A percentile compares a stretch with the other conserved stretches of the same genome.
Conservation (phyloP, 352 stramenopile species). For the Globisporangium alternatum region DNA sequence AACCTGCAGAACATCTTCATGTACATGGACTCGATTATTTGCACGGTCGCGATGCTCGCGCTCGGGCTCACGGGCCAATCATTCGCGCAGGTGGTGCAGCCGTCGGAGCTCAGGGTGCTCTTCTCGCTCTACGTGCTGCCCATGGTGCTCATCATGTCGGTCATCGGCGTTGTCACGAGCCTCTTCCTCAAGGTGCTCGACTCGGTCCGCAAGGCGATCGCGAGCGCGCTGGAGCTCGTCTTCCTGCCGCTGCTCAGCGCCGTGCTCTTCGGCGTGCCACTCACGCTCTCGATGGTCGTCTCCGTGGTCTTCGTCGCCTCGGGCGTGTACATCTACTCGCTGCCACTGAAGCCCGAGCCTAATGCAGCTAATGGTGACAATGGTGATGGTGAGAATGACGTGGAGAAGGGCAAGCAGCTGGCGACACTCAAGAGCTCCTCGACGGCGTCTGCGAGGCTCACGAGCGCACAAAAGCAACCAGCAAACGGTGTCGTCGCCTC, state of each 20-base stretch:
- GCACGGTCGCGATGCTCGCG: slow-evolving; percentile 60
- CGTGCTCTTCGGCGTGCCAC: slow-evolving; percentile 56
- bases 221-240: slow-evolving; percentile 71
- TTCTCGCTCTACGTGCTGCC: slow-evolving; percentile 74
- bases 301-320: slow-evolving; percentile 68
- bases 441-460: not conserved
- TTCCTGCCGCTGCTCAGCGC: slow-evolving; percentile 61
- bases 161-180: slow-evolving; percentile 78
- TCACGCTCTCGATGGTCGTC: slow-evolving; percentile 52
- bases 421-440: not conserved
- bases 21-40: slow-evolving; percentile 81
- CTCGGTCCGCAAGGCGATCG: slow-evolving; percentile 78
- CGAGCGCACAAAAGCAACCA: not conserved
- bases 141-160: slow-evolving; percentile 85
- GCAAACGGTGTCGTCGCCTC: not conserved
- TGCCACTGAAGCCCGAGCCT: slow-evolving; percentile 36
- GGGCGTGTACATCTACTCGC: slow-evolving; percentile 80
- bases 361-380: not conserved
- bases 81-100: slow-evolving; percentile 49
- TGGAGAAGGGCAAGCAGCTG: slow-evolving; percentile 6
- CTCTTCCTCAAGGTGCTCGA: slow-evolving; percentile 80
- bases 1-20: slow-evolving; percentile 87
- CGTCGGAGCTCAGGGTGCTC: slow-evolving; percentile 46
- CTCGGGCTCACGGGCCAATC: slow-evolving; percentile 67
- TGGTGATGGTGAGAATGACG: not conserved